Evolutionary conservation across 2,329 filamentous ascomycete species (phyloP).

Genomic region (Colletotrichum sp.): DNA sequence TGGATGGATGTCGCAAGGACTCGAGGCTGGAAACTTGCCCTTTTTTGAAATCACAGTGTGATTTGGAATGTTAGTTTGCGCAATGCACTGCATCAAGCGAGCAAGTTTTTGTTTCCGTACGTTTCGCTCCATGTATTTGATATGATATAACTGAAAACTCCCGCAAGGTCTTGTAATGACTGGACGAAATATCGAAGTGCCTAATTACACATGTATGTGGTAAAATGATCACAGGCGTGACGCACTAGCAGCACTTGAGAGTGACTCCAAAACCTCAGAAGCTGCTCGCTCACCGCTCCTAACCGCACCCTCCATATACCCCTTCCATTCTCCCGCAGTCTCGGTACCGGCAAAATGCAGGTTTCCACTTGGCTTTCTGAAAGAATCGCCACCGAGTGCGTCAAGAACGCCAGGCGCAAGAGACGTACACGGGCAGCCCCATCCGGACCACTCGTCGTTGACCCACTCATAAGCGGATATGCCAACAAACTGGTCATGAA

Average conservation of each 20-base stretch:
- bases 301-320: slow-evolving; percentile 65
- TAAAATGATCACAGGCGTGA: background rate
- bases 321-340: slow-evolving; percentile 56
- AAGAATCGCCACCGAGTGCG: slow-evolving; percentile 30
- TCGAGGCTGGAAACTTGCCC: background rate
- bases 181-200: background rate
- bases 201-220: background rate
- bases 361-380: slow-evolving; percentile 40
- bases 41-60: background rate
- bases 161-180: background rate
- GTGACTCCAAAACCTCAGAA: slow-evolving; percentile 38
- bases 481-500: slow-evolving; percentile 31
- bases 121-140: background rate
- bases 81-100: background rate
- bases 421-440: slow-evolving; percentile 43
- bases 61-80: background rate
- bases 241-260: background rate
- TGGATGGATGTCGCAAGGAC: background rate
- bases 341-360: slow-evolving; percentile 57
- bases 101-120: background rate
- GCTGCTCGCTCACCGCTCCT: slow-evolving; percentile 53
- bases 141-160: background rate
- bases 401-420: slow-evolving; percentile 42
- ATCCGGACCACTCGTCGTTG: slow-evolving; percentile 40
- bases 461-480: slow-evolving; percentile 41